Evolutionary conservation across 2,329 filamentous ascomycete species (phyloP), one percentile per base, ranked within the genome.

Genomic region (Magnaporthiopsis incrustans): DNA sequence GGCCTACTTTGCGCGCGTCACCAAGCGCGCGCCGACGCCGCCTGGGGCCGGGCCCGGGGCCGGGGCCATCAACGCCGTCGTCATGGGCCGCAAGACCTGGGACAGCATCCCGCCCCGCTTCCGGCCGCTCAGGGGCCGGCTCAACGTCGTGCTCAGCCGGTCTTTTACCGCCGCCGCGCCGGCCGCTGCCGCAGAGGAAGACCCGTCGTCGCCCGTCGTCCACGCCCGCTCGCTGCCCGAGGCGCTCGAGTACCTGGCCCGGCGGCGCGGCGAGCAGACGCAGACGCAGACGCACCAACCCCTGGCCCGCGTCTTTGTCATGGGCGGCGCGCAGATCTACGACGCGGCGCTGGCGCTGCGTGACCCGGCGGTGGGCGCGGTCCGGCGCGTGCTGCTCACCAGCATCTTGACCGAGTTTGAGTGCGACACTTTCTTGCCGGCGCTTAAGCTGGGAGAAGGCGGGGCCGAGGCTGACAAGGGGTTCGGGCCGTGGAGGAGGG

Each of bases 51-150:
- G n/a, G n/a, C n/a, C n/a, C n/a, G n/a, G n/a, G 12, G 3, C 35
- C 30, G 30, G 30, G 30, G 35, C 35, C 35, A 65, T 78, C 68
- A 94, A 93, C 75, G 90, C 91, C 25, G 91, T 98, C 62, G 89
- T 99, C 69, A 99, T 99, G 95, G 95, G 95, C 66, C 90, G 95
- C 72, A 97, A 96, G 77, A 99, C 95, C 0, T 99, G 94, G 89
- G 92, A 96, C 63, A 92, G 88, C 68, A 94, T 99, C 66, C 94
- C 95, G 2, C 73, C 80, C 8, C 83, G 81, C 62, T 92, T 95
- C 73, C 84, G 92, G 2, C 95, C 95, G 25, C 81, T 99, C 44
- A 88, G 86, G 66, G 89, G 87, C 67, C 82, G 95, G 12, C 79
- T 92, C 62, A 98, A 97, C 75, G 85, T 97, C 57, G 85, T 98